These are phyloP conservation scores for Musa schizocarpa DNA, from an alignment of 176 grass and related monocot genomes.

Conservation along the genomic window DNA sequence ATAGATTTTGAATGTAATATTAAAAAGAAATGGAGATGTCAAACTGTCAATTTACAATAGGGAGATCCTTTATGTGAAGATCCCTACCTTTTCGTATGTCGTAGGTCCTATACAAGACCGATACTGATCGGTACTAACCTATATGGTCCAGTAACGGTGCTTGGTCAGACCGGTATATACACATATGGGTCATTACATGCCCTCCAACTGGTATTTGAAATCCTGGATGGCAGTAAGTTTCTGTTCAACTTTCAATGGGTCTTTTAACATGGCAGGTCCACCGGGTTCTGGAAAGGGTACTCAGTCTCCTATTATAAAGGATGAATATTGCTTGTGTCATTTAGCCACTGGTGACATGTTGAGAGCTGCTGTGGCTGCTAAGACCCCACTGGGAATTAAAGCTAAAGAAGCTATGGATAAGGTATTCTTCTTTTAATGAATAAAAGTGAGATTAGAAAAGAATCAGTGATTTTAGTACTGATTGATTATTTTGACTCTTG, in stretches of 20 bases:
- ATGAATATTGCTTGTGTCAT: conserved; percentile 92
- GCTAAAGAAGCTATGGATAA: conserved; percentile 91
- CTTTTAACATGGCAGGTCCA: conserved; percentile 47
- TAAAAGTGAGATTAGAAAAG: not conserved
- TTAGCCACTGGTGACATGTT: conserved; percentile 98
- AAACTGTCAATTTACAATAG: too few relatives aligned
- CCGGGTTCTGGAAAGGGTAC: conserved; percentile 95
- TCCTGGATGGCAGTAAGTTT: not conserved
- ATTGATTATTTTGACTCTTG: conserved; percentile 7
- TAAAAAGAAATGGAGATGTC: too few relatives aligned
- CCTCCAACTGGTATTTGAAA: too few relatives aligned
- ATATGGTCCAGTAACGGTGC: too few relatives aligned
- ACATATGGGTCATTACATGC: too few relatives aligned
- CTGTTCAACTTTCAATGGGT: not conserved
- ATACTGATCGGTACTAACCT: too few relatives aligned
- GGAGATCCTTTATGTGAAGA: too few relatives aligned
- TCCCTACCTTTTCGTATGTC: too few relatives aligned
- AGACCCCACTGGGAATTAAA: conserved; percentile 89
- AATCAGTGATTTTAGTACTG: conserved; percentile 19
- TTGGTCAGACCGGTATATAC: too few relatives aligned
- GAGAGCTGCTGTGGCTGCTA: conserved; percentile 82
- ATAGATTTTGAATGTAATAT: too few relatives aligned
- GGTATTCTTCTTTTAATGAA: conserved; percentile 26
- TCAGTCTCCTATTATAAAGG: conserved; percentile 96
- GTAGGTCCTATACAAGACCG: too few relatives aligned